These are phyloP conservation scores for Drosera capensis DNA, from an alignment of 148 eudicot species.

Conservation along the genomic window DNA sequence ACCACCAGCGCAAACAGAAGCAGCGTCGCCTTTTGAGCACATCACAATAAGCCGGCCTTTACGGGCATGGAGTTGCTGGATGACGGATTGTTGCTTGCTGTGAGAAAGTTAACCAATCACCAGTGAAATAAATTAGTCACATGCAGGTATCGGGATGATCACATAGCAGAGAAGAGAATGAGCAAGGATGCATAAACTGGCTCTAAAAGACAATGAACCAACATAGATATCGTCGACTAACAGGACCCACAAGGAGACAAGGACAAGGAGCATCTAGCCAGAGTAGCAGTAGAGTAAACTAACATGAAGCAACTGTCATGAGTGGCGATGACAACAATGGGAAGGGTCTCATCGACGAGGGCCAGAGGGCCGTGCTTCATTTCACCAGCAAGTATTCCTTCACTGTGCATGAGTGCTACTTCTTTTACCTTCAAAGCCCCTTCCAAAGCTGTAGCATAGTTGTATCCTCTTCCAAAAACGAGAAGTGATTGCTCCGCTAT, in stretches of 20 bases:
- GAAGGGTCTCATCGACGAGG: conserved; percentile 84
- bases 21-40: conserved; percentile 78
- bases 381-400: conserved; percentile 99
- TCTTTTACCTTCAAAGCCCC: conserved; percentile 97
- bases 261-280: too few relatives aligned
- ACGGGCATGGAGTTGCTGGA: conserved; percentile 96
- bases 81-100: conserved; percentile 99
- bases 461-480: conserved; percentile 95
- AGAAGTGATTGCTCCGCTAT: conserved; percentile 89
- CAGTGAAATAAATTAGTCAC: neutral
- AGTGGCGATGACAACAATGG: conserved; percentile 87
- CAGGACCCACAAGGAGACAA: too few relatives aligned
- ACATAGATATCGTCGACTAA: too few relatives aligned
- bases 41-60: conserved; percentile 87
- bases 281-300: too few relatives aligned
- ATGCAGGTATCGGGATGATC: neutral
- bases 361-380: conserved; percentile 98
- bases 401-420: conserved; percentile 97
- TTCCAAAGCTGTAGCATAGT: conserved; percentile 94
- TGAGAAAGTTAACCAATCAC: neutral
- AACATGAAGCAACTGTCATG: conserved; percentile 88
- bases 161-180: too few relatives aligned
- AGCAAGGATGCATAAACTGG: too few relatives aligned
- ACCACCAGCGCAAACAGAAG: conserved; percentile 55
- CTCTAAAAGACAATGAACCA: too few relatives aligned